Percentiles rank a stretch among this genome's conserved stretches.
These are phyloP conservation scores for Penicillium pulvis DNA, from an alignment of 495 filamentous ascomycete species.

Conservation along the genomic window DNA sequence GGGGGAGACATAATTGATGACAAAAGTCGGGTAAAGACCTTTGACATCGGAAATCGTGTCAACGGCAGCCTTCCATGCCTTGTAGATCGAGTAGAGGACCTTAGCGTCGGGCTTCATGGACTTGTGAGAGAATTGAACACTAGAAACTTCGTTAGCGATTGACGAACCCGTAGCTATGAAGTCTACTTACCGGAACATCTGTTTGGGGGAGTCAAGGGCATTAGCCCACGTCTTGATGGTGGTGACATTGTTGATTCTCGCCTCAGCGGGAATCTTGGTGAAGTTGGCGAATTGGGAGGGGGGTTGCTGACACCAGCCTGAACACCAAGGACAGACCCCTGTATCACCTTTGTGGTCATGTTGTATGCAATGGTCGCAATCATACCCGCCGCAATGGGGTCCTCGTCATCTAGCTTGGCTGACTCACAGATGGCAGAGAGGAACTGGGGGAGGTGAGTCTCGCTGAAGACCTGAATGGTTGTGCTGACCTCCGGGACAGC, in stretches of 20 bases:
- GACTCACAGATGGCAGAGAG: conserved; percentile 23
- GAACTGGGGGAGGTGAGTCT: conserved; percentile 26
- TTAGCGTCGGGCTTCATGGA: conserved; percentile 28
- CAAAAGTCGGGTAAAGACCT: conserved; percentile 33
- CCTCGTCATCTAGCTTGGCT: conserved; percentile 17
- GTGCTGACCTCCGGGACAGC: conserved; percentile 38
- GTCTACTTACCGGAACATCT: conserved; percentile 28
- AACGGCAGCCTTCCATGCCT: conserved; percentile 30
- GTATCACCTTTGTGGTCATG: conserved; percentile 17
- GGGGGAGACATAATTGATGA: conserved; percentile 23
- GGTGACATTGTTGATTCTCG: conserved; percentile 29
- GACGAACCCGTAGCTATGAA: neutral
- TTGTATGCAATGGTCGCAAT: conserved; percentile 28
- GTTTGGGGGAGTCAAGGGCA: conserved; percentile 29
- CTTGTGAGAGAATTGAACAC: conserved; percentile 28
- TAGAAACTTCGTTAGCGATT: neutral
- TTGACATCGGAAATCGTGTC: conserved; percentile 28
- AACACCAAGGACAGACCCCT: conserved; percentile 26
- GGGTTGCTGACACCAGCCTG: conserved; percentile 31
- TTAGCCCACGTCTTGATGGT: conserved; percentile 21
- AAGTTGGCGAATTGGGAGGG: conserved; percentile 35
- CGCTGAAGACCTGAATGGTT: conserved; percentile 36
- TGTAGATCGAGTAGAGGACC: conserved; percentile 22
- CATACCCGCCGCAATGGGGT: conserved; percentile 28
- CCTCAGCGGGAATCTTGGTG: conserved; percentile 17